Conservation (phyloP, 805 yeast genomes). For the Yarrowia deformans region DNA sequence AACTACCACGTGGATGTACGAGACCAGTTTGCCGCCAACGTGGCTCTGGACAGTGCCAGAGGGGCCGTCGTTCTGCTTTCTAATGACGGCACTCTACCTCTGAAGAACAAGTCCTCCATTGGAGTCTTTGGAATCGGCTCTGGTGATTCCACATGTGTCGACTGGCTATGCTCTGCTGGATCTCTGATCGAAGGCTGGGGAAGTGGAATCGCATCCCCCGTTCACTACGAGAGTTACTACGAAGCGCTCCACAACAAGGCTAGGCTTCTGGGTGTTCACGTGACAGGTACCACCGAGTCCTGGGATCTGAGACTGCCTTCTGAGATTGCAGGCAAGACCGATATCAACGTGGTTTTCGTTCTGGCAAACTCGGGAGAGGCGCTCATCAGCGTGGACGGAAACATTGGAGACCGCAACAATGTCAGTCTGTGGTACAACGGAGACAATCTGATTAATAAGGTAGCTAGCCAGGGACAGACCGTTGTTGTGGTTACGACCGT, state of each 20-base stretch:
- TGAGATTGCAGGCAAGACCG: conserved; percentile 47
- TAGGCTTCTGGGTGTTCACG: not conserved
- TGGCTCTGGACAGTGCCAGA: conserved; percentile 61
- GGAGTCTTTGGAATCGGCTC: conserved; percentile 53
- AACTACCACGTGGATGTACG: conserved; percentile 65
- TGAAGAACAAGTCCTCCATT: conserved; percentile 54
- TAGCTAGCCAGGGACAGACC: conserved; percentile 61
- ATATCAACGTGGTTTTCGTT: conserved; percentile 62
- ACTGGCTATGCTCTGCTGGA: conserved; percentile 56
- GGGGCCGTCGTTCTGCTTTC: conserved; percentile 63
- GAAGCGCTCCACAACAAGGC: conserved; percentile 61
- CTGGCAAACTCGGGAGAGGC: conserved; percentile 67
- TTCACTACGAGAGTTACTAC: conserved; percentile 62
- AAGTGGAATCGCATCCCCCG: conserved; percentile 64
- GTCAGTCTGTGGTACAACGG: conserved; percentile 64
- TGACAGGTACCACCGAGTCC: not conserved
- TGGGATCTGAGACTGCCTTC: conserved; percentile 4
- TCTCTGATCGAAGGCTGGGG: conserved; percentile 70
- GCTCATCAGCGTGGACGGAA: conserved; percentile 63
- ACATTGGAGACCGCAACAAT: conserved; percentile 66
- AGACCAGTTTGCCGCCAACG: conserved; percentile 54
- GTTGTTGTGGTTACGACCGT: conserved; percentile 65
- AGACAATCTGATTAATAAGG: conserved; percentile 58
- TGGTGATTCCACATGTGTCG: no score
- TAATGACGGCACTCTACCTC: conserved; percentile 62